Percentiles rank a stretch among this genome's conserved stretches.
Conservation (phyloP, 179 eudicot species). For the Heliamphora pulchella region DNA sequence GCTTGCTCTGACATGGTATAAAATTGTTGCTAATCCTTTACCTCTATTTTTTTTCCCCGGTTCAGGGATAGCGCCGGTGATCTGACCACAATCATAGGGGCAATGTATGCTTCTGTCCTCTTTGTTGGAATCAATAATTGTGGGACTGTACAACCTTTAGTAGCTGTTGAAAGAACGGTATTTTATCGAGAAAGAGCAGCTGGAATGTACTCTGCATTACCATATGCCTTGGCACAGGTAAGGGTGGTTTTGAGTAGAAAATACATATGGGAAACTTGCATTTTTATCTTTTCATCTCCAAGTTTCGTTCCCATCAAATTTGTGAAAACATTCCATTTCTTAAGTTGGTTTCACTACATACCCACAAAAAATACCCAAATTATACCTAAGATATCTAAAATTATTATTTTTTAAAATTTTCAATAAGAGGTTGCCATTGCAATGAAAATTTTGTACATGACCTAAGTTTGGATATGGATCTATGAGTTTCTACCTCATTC, state of each 20-base stretch:
- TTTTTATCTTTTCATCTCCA: no score
- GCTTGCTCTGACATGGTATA: no score
- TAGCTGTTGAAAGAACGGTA: constrained; percentile 73
- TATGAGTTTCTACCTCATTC: not conserved
- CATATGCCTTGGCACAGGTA: constrained; percentile 89
- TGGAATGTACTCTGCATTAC: constrained; percentile 91
- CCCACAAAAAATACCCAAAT: not conserved
- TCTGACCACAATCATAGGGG: constrained; percentile 63
- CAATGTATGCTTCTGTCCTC: constrained; percentile 73
- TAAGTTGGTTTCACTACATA: not conserved
- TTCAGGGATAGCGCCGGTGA: constrained; percentile 44
- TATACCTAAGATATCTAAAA: no score
- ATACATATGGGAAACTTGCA: no score
- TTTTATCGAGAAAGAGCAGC: constrained; percentile 90
- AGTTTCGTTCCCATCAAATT: no score
- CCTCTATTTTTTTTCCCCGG: not conserved
- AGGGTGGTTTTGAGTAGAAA: no score
- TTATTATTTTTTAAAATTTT: no score
- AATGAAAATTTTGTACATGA: no score
- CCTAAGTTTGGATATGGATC: not conserved
- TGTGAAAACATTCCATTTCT: no score
- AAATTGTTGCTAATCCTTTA: constrained; percentile 1
- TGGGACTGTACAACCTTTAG: constrained; percentile 75
- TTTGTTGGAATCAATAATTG: constrained; percentile 78
- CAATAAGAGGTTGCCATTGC: no score